Evolutionary conservation across 768 basidiomycete genomes (phyloP).

Genomic region (Sarcodon sp.): DNA sequence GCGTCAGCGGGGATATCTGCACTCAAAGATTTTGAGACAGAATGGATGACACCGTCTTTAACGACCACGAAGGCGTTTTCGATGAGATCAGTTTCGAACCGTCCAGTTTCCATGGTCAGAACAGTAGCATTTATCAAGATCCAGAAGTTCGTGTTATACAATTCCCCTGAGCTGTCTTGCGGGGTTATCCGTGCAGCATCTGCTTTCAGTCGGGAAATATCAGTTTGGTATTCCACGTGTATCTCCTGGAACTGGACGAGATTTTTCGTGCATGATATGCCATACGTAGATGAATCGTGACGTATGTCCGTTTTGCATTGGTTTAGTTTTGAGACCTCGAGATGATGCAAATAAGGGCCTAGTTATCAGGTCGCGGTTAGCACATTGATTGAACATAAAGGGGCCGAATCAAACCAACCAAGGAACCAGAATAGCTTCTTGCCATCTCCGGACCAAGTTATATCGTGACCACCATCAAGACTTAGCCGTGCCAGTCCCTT

Average conservation of each 20-base stretch:
- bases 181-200: constrained; percentile 14
- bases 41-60: constrained; percentile 41
- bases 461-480: constrained; percentile 62
- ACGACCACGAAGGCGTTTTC: constrained; percentile 37
- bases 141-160: constrained; percentile 28
- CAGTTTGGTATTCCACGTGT: constrained; percentile 44
- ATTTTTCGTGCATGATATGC: constrained; percentile 45
- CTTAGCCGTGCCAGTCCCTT: constrained; percentile 48
- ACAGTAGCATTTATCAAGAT: constrained; percentile 59
- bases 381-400: neutral
- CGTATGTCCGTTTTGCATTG: constrained; percentile 35
- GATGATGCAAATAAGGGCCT: constrained; percentile 54
- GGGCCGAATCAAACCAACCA: constrained; percentile 26
- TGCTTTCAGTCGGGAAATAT: constrained; percentile 46
- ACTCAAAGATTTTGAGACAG: constrained; percentile 17
- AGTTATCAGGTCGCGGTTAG: neutral
- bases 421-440: constrained; percentile 62
- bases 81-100: constrained; percentile 35
- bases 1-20: constrained; percentile 21
- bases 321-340: constrained; percentile 39
- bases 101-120: constrained; percentile 52
- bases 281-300: constrained; percentile 40
- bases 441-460: constrained; percentile 53
- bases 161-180: constrained; percentile 6
- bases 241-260: constrained; percentile 48